Evolutionary conservation across 2,329 filamentous ascomycete genomes (phyloP), one percentile per base, ranked within the genome.

Genomic region (Botrytis byssoidea): DNA sequence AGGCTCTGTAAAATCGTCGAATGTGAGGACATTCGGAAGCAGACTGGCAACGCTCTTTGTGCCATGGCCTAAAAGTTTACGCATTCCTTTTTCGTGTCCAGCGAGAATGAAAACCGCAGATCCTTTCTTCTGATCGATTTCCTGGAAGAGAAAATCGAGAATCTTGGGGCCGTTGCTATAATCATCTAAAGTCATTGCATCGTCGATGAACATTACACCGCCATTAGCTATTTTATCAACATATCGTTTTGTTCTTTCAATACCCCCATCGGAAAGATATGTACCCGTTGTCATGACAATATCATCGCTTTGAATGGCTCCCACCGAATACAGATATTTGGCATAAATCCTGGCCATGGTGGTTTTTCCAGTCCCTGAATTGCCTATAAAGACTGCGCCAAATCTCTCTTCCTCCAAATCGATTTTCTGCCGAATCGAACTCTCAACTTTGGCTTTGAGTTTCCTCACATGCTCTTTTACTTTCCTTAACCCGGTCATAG

Each of bases 121-220:
- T 0, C 91, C 91, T 0, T 85, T 87, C 1, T 88, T 84, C 64
- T 93, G 92, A 77, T 94, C 92, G 0, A 93, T 87, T 77, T 93
- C 91, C 0, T 90, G 85, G 0, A 94, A 85, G 0, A 95, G 83
- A 74, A 86, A 92, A 75, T 95, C 91, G 0, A 95, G 83, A 0
- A 93, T 91, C 0, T 61, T 69, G 40, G 22, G n/a, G 6, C 64
- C 71, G 10, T 73, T 61, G 51, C 64, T 59, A 42, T 73, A 69
- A 32, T 73, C 57, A 4, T 69, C 64, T 14, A 73, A 32, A 12
- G 65, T 60, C 63, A 68, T 69, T 22, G 71, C 63, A 79, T 95
- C 92, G 74, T 95, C 92, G 35, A 95, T 90, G 79, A 95, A 94
- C 1, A 93, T 77, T 0, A 90, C 90, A 0, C 92, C 92, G 0